Base-by-base conservation (phyloP, 176 grass and related monocot species). In the Aegilops umbellulata region DNA sequence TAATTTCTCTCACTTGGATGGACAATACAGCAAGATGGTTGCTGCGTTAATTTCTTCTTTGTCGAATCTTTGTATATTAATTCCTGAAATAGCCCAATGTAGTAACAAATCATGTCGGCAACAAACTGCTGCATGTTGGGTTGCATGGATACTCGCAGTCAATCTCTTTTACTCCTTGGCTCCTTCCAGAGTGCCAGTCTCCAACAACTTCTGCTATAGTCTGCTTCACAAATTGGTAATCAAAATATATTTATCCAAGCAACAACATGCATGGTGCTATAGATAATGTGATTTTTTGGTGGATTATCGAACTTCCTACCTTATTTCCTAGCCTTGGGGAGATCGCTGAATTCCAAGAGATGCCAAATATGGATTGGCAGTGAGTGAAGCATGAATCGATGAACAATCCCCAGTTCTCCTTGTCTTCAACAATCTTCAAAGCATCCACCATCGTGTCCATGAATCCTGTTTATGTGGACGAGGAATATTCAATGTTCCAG, bases 381-480 rank as follows among this genome's bases (percentile, higher is more conserved):
- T 93, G 94, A 11, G 51, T 74, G 72, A 90, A 97, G 74, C 94
- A 97, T 51, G 91, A 97, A 88, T 97, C 87, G 17, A 97, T 78
- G 82, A 97, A 97, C 24, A 92, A 1, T 1, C 94, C 94, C 87
- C 77, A 79, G n/a, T 84, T 36, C n/a, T 53, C 85, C 8, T 87
- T 93, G 29, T 85, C 22, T 75, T 60, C 29, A 58, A 77, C 51
- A 74, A 49, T 78, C 65, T 55, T 85, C 62, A 95, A 32, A 49
- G 71, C 74, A 80, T 71, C 60, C 22, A 95, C 46, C 57, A 95
- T 80, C 5, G 68, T 83, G 20, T 65, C 41, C 75, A 69, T 89
- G 61, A 93, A 91, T 61, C 74, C 91, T 93, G 19, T 41, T 53
- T 27, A 82, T 1, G 1, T n/a, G 14, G 7, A 84, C 78, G 39